Evolutionary conservation across 2,329 filamentous ascomycete species (phyloP).

Genomic region (Rhynchosporium secalis): DNA sequence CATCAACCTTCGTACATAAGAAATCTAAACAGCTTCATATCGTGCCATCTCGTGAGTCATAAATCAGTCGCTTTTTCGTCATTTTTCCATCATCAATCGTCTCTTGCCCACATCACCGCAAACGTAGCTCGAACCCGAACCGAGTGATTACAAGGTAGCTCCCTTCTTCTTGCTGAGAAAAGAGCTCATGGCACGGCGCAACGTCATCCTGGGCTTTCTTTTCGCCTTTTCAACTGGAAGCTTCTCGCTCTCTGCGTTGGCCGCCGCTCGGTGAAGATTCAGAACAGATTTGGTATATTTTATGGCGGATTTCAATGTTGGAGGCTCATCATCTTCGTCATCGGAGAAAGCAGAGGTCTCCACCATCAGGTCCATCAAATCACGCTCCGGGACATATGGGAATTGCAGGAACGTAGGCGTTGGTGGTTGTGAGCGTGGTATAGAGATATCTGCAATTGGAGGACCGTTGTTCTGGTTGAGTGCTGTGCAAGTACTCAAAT

Average conservation of each 20-base stretch:
- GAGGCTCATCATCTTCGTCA: conserved; percentile 5
- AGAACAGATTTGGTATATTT: background rate
- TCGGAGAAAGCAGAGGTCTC: conserved; percentile 9
- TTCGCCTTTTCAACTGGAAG: background rate
- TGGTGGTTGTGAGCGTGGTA: background rate
- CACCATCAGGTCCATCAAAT: conserved; percentile 5
- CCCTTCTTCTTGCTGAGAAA: background rate
- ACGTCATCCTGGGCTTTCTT: background rate
- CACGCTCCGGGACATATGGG: background rate
- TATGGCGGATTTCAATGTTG: background rate
- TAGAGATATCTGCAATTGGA: too few species aligned
- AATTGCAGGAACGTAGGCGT: background rate
- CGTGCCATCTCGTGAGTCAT: conserved; percentile 9
- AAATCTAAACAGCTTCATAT: conserved; percentile 3
- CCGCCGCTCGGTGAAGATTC: background rate
- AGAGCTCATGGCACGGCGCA: background rate
- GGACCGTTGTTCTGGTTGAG: background rate
- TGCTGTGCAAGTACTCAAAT: conserved; percentile 7
- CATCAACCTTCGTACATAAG: background rate
- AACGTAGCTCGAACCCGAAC: background rate
- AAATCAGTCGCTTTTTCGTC: conserved; percentile 7
- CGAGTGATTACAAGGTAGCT: background rate
- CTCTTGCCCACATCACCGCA: background rate
- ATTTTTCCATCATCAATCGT: background rate
- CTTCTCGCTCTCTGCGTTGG: background rate